These are phyloP conservation scores for Chalaropsis ovoidea DNA, from an alignment of 2,329 filamentous ascomycete genomes.

Conservation along the genomic window DNA sequence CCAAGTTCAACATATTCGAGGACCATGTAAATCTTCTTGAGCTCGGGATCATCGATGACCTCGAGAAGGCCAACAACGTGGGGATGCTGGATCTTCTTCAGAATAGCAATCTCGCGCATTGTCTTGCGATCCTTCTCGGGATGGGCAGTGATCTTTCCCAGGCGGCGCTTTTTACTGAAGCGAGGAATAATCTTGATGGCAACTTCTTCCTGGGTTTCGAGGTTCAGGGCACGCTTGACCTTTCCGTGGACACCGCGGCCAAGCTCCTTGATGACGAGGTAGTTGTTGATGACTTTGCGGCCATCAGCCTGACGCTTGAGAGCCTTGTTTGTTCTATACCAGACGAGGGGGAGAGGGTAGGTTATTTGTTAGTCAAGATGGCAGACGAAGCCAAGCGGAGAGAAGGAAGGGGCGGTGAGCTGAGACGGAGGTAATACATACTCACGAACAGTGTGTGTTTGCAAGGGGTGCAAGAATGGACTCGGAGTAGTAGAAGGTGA, in stretches of 20 bases:
- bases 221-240: constrained; percentile 84
- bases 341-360: constrained; percentile 14
- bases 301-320: constrained; percentile 80
- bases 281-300: constrained; percentile 94
- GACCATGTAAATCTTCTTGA: constrained; percentile 97
- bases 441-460: constrained; percentile 66
- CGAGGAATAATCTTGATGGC: constrained; percentile 98
- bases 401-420: neutral
- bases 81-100: constrained; percentile 96
- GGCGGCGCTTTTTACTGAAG: constrained; percentile 81
- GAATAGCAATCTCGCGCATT: constrained; percentile 91
- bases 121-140: constrained; percentile 58
- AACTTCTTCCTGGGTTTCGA: constrained; percentile 65
- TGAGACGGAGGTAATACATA: constrained; percentile 39
- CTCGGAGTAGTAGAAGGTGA: constrained; percentile 38
- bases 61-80: constrained; percentile 93
- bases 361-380: neutral
- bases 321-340: constrained; percentile 67
- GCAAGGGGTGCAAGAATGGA: constrained; percentile 59
- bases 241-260: constrained; percentile 94
- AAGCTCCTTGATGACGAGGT: constrained; percentile 93
- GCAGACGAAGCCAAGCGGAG: no score
- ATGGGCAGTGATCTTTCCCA: constrained; percentile 66
- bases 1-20: constrained; percentile 90
- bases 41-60: constrained; percentile 91